Base-by-base conservation (phyloP, 805 yeast species). In the Cyberlindnera maclurae region DNA sequence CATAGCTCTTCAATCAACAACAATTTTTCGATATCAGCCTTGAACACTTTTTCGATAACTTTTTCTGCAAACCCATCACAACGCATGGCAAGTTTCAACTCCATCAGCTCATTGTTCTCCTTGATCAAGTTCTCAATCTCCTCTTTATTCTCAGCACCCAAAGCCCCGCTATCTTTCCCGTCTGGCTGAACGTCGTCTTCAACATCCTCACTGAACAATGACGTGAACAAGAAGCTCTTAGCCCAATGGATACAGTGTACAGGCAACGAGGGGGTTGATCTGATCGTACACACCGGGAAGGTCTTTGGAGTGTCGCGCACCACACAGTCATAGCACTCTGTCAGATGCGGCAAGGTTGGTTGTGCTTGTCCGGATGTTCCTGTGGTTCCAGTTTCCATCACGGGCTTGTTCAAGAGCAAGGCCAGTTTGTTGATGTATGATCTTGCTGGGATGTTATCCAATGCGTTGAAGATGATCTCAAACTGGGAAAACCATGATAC, bases 201-300 rank as follows among this genome's bases (percentile, higher is more conserved):
- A 10, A 61, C 61, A 35, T 65, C 68, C 34, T 76, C 77, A 15
- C 77, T 79, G 57, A 88, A 90, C 28, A 93, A 65, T 54, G 87
- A 94, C 17, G 75, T 70, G 55, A 93, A 88, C 37, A 93, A 62
- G 54, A 86, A 94, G 50, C 83, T 86, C 57, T 93, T 93, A 8
- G 97, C 95, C 99, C 99, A 93, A 1, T 94, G 95, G 18, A 93
- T 81, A 59, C 96, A 88, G 56, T 93, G 99, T 5, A 93, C 81
- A 0, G 97, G 97, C 55, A 84, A 88, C 0, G 96, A 85, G 0
- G 99, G 99, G 0, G 98, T 93, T 5, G 96, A 86, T 46, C 99
- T 70, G 42, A 93, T 93, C 0, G 98, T 93, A 59, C 99, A 93
- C 2, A 93, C 96, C 0, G 99, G 97, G 58, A 78, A 93, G 0